phyloP scores from a whole-genome alignment of 345 rosid species.

The Odontarrhena argentea region DNA sequence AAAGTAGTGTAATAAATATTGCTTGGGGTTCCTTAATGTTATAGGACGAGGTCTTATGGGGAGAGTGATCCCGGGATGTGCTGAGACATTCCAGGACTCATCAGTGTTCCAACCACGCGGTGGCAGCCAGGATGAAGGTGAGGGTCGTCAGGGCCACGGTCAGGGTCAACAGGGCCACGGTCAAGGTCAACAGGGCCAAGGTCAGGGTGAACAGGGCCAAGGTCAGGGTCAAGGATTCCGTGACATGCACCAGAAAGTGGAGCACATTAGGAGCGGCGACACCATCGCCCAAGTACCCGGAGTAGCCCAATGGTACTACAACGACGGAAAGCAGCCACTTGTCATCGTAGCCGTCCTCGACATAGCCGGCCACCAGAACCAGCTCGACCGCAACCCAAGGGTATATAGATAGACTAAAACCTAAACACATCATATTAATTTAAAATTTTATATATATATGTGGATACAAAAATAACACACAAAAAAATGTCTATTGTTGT shows the following conservation, averaged over 20 bases:
- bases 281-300: slow-evolving; percentile 56
- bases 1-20: no score
- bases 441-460: not conserved
- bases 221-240: slow-evolving; percentile 33
- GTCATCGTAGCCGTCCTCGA: slow-evolving; percentile 49
- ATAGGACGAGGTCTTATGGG: slow-evolving; percentile 56
- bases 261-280: slow-evolving; percentile 55
- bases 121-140: not conserved
- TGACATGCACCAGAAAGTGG: slow-evolving; percentile 68
- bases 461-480: not conserved
- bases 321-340: slow-evolving; percentile 54
- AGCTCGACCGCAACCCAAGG: slow-evolving; percentile 62
- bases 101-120: slow-evolving; percentile 17
- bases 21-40: not conserved
- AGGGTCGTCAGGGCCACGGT: slow-evolving; percentile 10
- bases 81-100: slow-evolving; percentile 63
- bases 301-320: slow-evolving; percentile 60
- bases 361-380: slow-evolving; percentile 51
- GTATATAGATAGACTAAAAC: slow-evolving; percentile 44
- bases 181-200: slow-evolving; percentile 29
- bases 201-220: not conserved
- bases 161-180: not conserved
- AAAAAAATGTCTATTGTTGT: not conserved
- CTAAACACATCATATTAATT: not conserved
- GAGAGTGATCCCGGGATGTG: slow-evolving; percentile 57